Percentiles rank a stretch among this genome's conserved stretches.
phyloP scores from a whole-genome alignment of 108 stramenopile genomes.

The Asterionellopsis glacialis region DNA sequence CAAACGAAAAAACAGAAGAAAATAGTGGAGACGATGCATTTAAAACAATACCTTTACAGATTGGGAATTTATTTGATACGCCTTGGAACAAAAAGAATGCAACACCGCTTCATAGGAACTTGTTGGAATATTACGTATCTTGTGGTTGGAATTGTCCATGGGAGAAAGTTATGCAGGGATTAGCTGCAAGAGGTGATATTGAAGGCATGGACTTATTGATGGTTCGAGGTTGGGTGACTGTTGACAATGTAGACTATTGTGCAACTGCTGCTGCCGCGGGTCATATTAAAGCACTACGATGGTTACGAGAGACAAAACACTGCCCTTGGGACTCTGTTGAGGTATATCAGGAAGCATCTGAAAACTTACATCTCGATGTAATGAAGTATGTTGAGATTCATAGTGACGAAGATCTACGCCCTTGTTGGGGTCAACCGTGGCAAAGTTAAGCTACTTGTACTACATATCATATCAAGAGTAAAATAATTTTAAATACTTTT shows the following conservation, averaged over 20 bases:
- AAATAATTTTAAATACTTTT: too few relatives aligned
- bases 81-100: slow-evolving; percentile 9
- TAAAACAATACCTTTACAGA: slow-evolving; percentile 4
- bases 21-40: not conserved
- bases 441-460: too few relatives aligned
- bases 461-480: too few relatives aligned
- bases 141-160: slow-evolving; percentile 4
- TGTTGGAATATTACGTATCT: slow-evolving; percentile 12
- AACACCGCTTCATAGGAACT: not conserved
- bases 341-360: slow-evolving; percentile 8
- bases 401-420: too few relatives aligned
- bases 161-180: not conserved
- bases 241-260: slow-evolving; percentile 12
- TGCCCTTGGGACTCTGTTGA: slow-evolving; percentile 20
- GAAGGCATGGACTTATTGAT: slow-evolving; percentile 14
- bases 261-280: slow-evolving; percentile 15
- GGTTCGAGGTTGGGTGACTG: not conserved
- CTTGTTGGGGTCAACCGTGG: too few relatives aligned
- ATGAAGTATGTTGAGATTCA: slow-evolving; percentile 10
- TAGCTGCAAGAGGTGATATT: slow-evolving; percentile 9
- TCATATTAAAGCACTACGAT: slow-evolving; percentile 9
- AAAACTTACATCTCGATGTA: slow-evolving; percentile 8
- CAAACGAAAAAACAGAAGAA: not conserved
- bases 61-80: slow-evolving; percentile 10
- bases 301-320: slow-evolving; percentile 6